phyloP scores from a whole-genome alignment of 306 rosid genomes.

The Cercis canadensis region DNA sequence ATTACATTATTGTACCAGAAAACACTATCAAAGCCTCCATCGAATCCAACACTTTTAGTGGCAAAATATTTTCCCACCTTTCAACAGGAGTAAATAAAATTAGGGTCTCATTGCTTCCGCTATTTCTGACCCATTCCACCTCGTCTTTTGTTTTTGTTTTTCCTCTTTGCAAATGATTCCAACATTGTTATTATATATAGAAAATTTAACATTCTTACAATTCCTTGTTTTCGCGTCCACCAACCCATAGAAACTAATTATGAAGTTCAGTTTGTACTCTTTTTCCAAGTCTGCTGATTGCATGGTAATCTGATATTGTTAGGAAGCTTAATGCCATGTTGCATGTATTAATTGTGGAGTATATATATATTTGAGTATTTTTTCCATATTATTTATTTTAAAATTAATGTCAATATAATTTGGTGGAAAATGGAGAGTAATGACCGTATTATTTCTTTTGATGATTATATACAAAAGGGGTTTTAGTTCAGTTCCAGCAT shows the following conservation, averaged over 20 bases:
- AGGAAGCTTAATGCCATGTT: too few species aligned
- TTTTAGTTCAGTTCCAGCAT: too few species aligned
- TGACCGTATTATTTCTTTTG: too few species aligned
- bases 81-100: constrained; percentile 18
- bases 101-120: constrained; percentile 22
- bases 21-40: not conserved
- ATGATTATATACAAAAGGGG: too few species aligned
- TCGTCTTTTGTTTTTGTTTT: not conserved
- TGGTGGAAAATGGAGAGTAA: too few species aligned
- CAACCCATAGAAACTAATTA: constrained; percentile 42
- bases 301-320: too few species aligned
- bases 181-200: constrained; percentile 13
- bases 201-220: constrained; percentile 23
- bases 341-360: too few species aligned
- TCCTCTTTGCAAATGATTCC: too few species aligned
- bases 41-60: constrained; percentile 42
- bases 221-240: constrained; percentile 51
- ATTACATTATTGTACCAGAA: too few species aligned
- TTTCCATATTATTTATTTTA: too few species aligned
- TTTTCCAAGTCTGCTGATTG: not conserved
- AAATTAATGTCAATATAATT: too few species aligned
- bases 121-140: constrained; percentile 34
- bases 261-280: not conserved
- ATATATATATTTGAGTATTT: too few species aligned
- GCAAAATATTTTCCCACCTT: constrained; percentile 28